These are phyloP conservation scores for Scheffersomyces amazonensis DNA, from an alignment of 805 yeast species.

Conservation along the genomic window DNA sequence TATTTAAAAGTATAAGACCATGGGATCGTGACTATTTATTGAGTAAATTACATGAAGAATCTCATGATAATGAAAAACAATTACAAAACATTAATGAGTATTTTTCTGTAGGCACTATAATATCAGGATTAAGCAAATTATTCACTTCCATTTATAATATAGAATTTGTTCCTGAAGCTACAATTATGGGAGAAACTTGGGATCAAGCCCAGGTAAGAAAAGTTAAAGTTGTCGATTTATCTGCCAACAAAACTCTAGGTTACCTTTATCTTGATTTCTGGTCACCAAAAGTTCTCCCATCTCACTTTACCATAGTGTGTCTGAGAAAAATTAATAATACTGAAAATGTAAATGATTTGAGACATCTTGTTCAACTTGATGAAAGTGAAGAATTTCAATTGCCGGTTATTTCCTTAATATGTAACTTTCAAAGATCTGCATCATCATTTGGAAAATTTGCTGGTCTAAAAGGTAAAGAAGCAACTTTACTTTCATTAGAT, in stretches of 20 bases:
- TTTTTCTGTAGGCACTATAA: slow-evolving; percentile 81
- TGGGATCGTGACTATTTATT: slow-evolving; percentile 85
- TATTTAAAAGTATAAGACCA: slow-evolving; percentile 57
- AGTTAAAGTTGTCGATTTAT: slow-evolving; percentile 64
- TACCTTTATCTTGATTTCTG: slow-evolving; percentile 85
- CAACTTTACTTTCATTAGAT: slow-evolving; percentile 61
- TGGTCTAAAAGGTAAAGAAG: slow-evolving; percentile 19
- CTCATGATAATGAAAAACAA: slow-evolving; percentile 21
- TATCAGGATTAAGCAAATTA: slow-evolving; percentile 75
- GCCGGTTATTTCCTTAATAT: slow-evolving; percentile 86
- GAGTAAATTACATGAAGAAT: slow-evolving; percentile 14
- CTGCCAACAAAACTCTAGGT: slow-evolving; percentile 59
- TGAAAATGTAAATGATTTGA: slow-evolving; percentile 21
- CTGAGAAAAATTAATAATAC: slow-evolving; percentile 70
- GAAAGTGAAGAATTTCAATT: slow-evolving; percentile 63
- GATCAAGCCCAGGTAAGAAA: slow-evolving; percentile 72
- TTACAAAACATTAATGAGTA: slow-evolving; percentile 57
- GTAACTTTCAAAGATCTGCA: slow-evolving; percentile 57
- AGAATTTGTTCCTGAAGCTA: slow-evolving; percentile 61
- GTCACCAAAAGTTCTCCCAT: slow-evolving; percentile 77
- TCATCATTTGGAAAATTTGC: slow-evolving; percentile 27
- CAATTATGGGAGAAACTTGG: slow-evolving; percentile 82
- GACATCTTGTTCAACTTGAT: slow-evolving; percentile 28
- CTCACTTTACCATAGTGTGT: slow-evolving; percentile 94
- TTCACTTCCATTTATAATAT: slow-evolving; percentile 76